Evolutionary conservation across 2,329 filamentous ascomycete species (phyloP).

Genomic region (Aspergillus sp.): DNA sequence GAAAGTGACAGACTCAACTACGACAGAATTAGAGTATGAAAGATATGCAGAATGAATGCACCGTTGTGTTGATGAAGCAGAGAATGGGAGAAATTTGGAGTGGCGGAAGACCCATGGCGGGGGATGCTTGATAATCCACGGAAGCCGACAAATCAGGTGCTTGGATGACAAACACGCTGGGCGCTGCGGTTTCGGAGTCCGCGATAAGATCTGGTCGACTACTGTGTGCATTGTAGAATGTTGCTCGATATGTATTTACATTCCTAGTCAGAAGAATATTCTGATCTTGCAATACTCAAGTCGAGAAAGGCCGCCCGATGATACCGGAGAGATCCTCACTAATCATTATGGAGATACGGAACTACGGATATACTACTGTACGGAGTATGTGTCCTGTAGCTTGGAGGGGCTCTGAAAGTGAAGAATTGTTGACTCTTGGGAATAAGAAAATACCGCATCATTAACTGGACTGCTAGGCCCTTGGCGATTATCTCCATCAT

Average conservation of each 20-base stretch:
- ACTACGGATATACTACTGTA: no score
- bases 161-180: conserved; percentile 29
- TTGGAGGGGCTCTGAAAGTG: no score
- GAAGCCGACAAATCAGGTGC: conserved; percentile 2
- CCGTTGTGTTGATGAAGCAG: background rate
- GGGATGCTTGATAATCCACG: conserved; percentile 34
- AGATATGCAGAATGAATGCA: no score
- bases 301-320: no score
- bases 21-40: background rate
- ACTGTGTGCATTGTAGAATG: no score
- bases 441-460: background rate
- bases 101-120: conserved; percentile 23
- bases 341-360: no score
- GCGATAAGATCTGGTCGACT: conserved; percentile 7
- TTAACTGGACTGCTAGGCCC: background rate
- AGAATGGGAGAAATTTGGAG: conserved; percentile 5
- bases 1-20: background rate
- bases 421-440: background rate
- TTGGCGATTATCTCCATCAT: background rate
- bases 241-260: no score
- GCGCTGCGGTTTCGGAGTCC: conserved; percentile 21
- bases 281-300: no score
- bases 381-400: no score
- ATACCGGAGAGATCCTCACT: no score
- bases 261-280: no score